A percentile compares a stretch with the other conserved stretches of the same genome.
phyloP scores from a whole-genome alignment of 768 basidiomycete genomes.

The Phylloporus rhodoxanthus region DNA sequence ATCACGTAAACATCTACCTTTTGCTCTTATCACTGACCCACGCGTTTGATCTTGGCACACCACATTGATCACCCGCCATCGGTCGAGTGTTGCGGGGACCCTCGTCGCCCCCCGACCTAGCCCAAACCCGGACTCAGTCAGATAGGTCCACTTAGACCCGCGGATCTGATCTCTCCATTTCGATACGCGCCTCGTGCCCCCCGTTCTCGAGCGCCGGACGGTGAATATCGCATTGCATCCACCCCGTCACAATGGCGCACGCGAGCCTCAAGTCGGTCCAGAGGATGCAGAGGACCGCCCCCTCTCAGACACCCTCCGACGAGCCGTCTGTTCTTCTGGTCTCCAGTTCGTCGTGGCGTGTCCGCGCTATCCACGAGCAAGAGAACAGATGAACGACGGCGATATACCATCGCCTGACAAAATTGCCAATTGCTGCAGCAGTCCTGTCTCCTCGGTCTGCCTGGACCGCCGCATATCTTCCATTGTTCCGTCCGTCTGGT shows the following conservation, averaged over 20 bases:
- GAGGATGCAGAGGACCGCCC: neutral
- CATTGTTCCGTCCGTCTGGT: slow-evolving; percentile 18
- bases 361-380: slow-evolving; percentile 6
- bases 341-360: neutral
- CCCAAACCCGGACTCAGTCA: slow-evolving; percentile 14
- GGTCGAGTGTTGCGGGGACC: neutral
- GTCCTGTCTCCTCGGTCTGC: slow-evolving; percentile 6
- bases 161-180: slow-evolving; percentile 27
- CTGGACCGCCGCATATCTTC: slow-evolving; percentile 10
- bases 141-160: slow-evolving; percentile 26
- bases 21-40: too few species aligned
- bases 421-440: slow-evolving; percentile 17
- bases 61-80: too few species aligned
- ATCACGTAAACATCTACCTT: slow-evolving; percentile 28
- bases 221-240: slow-evolving; percentile 7
- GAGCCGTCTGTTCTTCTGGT: neutral
- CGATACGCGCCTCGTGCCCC: slow-evolving; percentile 23
- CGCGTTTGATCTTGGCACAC: too few species aligned
- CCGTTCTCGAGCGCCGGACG: neutral
- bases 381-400: slow-evolving; percentile 2
- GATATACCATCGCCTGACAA: slow-evolving; percentile 5
- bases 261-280: slow-evolving; percentile 1
- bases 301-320: too few species aligned
- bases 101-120: too few species aligned
- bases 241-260: neutral